These are phyloP conservation scores for Pinus tabuliformis DNA, from an alignment of 75 land plant genomes.

Conservation along the genomic window DNA sequence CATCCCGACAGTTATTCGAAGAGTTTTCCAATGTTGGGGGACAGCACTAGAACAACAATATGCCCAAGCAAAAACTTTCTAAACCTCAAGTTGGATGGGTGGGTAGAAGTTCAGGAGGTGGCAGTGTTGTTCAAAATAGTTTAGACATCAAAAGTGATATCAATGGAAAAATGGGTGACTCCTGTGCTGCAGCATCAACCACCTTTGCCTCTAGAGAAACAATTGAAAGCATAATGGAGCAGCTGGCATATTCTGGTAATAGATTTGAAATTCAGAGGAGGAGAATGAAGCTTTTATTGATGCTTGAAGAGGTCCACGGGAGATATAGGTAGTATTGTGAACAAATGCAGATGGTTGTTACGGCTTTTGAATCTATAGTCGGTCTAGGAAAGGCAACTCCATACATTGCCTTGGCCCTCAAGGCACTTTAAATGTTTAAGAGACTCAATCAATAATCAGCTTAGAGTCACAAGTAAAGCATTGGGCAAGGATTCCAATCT, in stretches of 20 bases:
- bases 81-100: background rate
- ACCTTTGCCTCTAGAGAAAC: conserved; percentile 3
- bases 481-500: conserved; percentile 51
- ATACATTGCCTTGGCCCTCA: conserved; percentile 44
- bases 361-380: conserved; percentile 60
- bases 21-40: conserved; percentile 51
- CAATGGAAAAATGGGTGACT: background rate
- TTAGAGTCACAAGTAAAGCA: conserved; percentile 22
- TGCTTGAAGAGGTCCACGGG: conserved; percentile 73
- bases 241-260: conserved; percentile 1
- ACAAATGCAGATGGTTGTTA: conserved; percentile 49
- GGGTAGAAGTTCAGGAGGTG: conserved; percentile 9
- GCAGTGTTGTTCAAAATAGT: conserved; percentile 6
- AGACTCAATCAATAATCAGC: conserved; percentile 51
- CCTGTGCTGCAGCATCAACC: conserved; percentile 7
- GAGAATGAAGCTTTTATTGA: conserved; percentile 56
- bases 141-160: conserved; percentile 6
- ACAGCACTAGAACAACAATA: background rate
- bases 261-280: conserved; percentile 21
- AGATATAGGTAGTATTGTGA: conserved; percentile 66
- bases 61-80: background rate
- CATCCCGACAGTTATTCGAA: conserved; percentile 61
- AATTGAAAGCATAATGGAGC: conserved; percentile 7
- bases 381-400: conserved; percentile 62
- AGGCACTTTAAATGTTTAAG: conserved; percentile 57